Conservation (phyloP, 1,284 basidiomycete species). For the Cutaneotrichosporon sp. region DNA sequence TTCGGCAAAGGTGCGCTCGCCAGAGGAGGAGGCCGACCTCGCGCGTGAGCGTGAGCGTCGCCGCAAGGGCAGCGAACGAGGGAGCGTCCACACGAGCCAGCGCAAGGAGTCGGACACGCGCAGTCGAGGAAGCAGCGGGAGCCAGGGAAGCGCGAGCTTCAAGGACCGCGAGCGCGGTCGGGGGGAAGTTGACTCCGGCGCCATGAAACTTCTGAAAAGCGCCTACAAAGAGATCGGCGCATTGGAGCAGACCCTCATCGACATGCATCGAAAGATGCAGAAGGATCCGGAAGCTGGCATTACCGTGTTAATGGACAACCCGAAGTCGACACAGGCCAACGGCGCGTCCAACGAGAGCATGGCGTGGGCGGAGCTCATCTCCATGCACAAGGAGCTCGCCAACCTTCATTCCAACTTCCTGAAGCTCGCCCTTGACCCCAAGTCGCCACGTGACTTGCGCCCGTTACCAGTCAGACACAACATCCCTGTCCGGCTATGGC, state of each 20-base stretch:
- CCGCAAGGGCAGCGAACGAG: slow-evolving; percentile 51
- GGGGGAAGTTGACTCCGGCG: slow-evolving; percentile 51
- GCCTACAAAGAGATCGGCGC: slow-evolving; percentile 51
- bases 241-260: slow-evolving; percentile 51
- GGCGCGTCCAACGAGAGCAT: slow-evolving; percentile 31
- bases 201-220: slow-evolving; percentile 50
- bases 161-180: slow-evolving; percentile 51
- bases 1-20: slow-evolving; percentile 27
- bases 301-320: slow-evolving; percentile 30
- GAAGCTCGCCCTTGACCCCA: slow-evolving; percentile 78
- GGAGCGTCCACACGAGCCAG: slow-evolving; percentile 28
- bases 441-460: slow-evolving; percentile 80
- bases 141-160: slow-evolving; percentile 54
- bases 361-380: slow-evolving; percentile 51
- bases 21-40: slow-evolving; percentile 49
- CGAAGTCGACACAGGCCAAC: slow-evolving; percentile 21
- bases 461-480: slow-evolving; percentile 91
- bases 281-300: slow-evolving; percentile 48
- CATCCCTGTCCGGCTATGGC: slow-evolving; percentile 91
- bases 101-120: slow-evolving; percentile 41
- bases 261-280: slow-evolving; percentile 51
- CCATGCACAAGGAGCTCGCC: slow-evolving; percentile 61
- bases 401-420: slow-evolving; percentile 87
- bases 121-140: slow-evolving; percentile 48
- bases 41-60: slow-evolving; percentile 49